Base-by-base conservation (phyloP, 257 asterid genomes). In the Capsicum rhomboideum region DNA sequence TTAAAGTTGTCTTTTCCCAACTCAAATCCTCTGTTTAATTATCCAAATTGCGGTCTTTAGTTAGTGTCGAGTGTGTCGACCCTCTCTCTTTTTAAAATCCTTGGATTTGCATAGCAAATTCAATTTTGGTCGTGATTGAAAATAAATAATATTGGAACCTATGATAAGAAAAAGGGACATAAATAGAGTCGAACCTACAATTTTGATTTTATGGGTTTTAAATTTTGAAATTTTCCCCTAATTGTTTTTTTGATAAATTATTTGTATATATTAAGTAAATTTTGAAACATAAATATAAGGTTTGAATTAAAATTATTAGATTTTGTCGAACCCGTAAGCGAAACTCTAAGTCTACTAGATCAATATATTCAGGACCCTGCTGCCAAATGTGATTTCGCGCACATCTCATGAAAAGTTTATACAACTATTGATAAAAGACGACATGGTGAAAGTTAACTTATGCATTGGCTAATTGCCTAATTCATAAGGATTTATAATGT, bases 1-100 rank as follows among this genome's bases (percentile, higher is more conserved):
- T 34, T 21, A n/a, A 80, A 58, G 7, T 71, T 71, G 79, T 79
- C 42, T 28, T 82, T 66, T 75, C 82, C 89, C 86, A 69, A 83
- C 71, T 79, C 85, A 85, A 77, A 5, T n/a, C 54, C 79, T 6
- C 55, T 42, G 10, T 42, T 42, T 6, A 61, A 26, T 26, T 5
- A 40, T 71, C 8, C 20, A 69, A n/a, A 40, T 6, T 34, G 29
- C 18, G 37, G 29, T 18, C 49, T 59, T 34, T 34, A 34, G 40
- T n/a, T n/a, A n/a, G n/a, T n/a, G n/a, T n/a, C n/a, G n/a, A n/a
- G n/a, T n/a, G n/a, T n/a, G n/a, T n/a, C n/a, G n/a, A n/a, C n/a
- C n/a, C n/a, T n/a, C n/a, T n/a, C n/a, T n/a, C n/a, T n/a, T n/a
- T n/a, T n/a, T n/a, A n/a, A n/a, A n/a, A n/a, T n/a, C n/a, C n/a